phyloP scores from a whole-genome alignment of 2,329 filamentous ascomycete species.

The Fusarium denticulatum region DNA sequence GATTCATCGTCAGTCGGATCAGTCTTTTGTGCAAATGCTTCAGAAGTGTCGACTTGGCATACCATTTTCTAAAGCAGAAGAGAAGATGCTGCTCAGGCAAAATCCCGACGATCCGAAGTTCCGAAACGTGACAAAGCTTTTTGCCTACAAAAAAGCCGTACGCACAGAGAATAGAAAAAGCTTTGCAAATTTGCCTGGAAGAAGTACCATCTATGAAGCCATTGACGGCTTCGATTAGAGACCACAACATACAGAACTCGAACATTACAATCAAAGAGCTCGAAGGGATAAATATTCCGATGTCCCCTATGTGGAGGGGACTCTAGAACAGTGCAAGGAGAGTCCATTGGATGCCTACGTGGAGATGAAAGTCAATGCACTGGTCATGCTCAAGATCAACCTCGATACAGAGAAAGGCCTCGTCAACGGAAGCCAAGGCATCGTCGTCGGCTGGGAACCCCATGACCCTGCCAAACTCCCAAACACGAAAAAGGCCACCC shows the following conservation, averaged over 20 bases:
- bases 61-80: slow-evolving; percentile 50
- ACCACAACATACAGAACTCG: not conserved
- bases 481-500: rapidly evolving
- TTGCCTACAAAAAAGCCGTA: not conserved
- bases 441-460: slow-evolving; percentile 34
- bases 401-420: slow-evolving; percentile 18
- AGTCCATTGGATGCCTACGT: slow-evolving; percentile 24
- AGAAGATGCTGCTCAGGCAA: slow-evolving; percentile 57
- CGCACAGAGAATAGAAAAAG: rapidly evolving
- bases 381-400: slow-evolving; percentile 42
- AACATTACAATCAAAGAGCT: not conserved
- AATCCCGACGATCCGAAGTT: slow-evolving; percentile 40
- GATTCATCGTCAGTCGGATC: slow-evolving; percentile 67
- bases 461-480: not conserved
- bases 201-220: not conserved
- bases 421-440: slow-evolving; percentile 43
- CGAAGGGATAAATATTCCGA: rapidly evolving
- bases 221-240: not conserved
- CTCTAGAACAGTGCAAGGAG: not conserved
- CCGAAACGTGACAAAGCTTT: slow-evolving; percentile 31
- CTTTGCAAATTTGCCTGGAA: rapidly evolving
- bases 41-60: slow-evolving; percentile 63
- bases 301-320: rapidly evolving
- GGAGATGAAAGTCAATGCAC: slow-evolving; percentile 24
- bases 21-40: slow-evolving; percentile 63